These are phyloP conservation scores for Pseudoturritis turrita DNA, from an alignment of 345 rosid genomes.

Conservation along the genomic window DNA sequence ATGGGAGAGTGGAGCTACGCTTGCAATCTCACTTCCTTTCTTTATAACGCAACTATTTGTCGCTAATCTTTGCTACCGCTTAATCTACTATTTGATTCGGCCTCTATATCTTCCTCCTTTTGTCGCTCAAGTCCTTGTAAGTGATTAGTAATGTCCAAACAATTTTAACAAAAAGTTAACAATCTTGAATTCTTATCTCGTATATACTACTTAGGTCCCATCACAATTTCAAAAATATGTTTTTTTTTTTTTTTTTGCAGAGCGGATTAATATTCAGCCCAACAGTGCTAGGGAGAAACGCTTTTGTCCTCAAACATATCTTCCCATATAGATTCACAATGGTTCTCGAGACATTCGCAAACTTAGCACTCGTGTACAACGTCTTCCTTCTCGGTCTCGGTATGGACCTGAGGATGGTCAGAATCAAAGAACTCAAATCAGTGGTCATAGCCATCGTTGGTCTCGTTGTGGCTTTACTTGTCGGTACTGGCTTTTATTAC, in stretches of 20 bases:
- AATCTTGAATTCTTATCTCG: neutral
- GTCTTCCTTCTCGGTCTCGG: conserved; percentile 62
- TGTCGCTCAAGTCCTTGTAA: conserved; percentile 31
- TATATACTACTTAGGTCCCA: no score
- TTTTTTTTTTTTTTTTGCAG: conserved; percentile 22
- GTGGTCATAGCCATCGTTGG: conserved; percentile 40
- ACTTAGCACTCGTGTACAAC: conserved; percentile 45
- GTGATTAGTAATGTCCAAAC: conserved; percentile 15
- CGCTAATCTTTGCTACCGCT: conserved; percentile 14
- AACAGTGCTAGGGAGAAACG: neutral
- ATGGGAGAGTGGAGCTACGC: neutral
- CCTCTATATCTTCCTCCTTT: conserved; percentile 30
- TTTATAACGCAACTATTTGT: conserved; percentile 14
- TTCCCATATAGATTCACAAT: conserved; percentile 32
- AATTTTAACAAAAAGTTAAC: neutral
- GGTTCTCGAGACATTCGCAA: conserved; percentile 47
- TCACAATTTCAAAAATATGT: neutral
- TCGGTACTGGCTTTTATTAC: conserved; percentile 37
- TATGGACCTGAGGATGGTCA: conserved; percentile 45
- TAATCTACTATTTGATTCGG: conserved; percentile 7
- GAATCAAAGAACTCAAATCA: conserved; percentile 23
- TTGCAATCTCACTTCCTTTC: conserved; percentile 1
- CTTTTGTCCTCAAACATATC: neutral
- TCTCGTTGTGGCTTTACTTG: conserved; percentile 28
- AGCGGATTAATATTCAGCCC: conserved; percentile 51